These are phyloP conservation scores for Bocquillonia castaneifolia DNA, from an alignment of 441 rosid genomes.

Conservation along the genomic window DNA sequence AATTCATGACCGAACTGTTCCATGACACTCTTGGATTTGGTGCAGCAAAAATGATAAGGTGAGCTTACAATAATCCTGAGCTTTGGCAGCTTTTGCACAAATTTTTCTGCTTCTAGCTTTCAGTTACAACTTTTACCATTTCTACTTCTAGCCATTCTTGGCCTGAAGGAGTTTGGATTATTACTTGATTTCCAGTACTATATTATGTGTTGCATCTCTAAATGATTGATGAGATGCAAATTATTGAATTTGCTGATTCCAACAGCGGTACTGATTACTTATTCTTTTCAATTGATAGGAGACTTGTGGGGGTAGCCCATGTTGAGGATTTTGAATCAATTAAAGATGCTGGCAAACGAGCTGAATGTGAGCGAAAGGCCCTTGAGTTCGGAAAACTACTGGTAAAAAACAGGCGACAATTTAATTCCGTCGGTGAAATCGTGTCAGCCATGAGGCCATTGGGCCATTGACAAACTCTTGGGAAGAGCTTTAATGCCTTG, in stretches of 20 bases:
- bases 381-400: constrained; percentile 62
- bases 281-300: constrained; percentile 39
- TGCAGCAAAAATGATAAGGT: constrained; percentile 95
- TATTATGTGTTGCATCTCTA: background rate
- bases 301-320: constrained; percentile 93
- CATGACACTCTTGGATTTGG: constrained; percentile 89
- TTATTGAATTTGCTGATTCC: background rate
- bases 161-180: no score
- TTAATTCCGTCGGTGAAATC: constrained; percentile 54
- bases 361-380: constrained; percentile 65
- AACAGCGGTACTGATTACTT: background rate
- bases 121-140: no score
- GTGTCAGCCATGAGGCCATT: constrained; percentile 39
- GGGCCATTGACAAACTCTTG: constrained; percentile 1
- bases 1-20: constrained; percentile 57
- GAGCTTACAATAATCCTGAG: constrained; percentile 14
- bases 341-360: constrained; percentile 47
- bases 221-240: background rate
- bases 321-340: constrained; percentile 93
- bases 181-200: no score
- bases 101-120: no score
- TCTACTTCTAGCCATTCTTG: no score
- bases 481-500: background rate
- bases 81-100: no score
- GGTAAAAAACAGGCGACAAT: constrained; percentile 68